Percentiles rank a stretch among this genome's conserved stretches.
Evolutionary conservation across 2,329 filamentous ascomycete genomes (phyloP).

Genomic region (Bipolaris zeicola): DNA sequence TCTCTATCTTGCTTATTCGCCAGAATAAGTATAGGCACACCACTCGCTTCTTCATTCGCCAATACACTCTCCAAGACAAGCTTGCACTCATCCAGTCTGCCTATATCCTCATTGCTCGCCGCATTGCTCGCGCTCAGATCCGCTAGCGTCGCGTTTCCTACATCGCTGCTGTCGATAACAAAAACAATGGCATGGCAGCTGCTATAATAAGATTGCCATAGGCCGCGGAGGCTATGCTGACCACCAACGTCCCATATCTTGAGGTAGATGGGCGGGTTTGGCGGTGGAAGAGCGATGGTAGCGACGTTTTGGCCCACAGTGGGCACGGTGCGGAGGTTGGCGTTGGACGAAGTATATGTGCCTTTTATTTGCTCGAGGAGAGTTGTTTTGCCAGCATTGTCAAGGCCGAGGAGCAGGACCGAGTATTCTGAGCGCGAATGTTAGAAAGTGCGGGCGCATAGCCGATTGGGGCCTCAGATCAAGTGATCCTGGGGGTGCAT

Average conservation of each 20-base stretch:
- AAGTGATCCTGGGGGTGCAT: background rate
- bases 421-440: slow-evolving; percentile 75
- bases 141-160: slow-evolving; percentile 79
- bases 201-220: slow-evolving; percentile 96
- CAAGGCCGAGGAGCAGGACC: slow-evolving; percentile 92
- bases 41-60: slow-evolving; percentile 83
- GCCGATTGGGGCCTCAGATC: slow-evolving; percentile 1
- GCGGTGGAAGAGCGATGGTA: slow-evolving; percentile 71
- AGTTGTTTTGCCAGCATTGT: slow-evolving; percentile 98
- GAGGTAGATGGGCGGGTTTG: slow-evolving; percentile 83
- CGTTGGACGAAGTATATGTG: slow-evolving; percentile 74
- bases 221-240: slow-evolving; percentile 82
- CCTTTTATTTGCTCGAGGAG: slow-evolving; percentile 96
- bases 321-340: slow-evolving; percentile 82
- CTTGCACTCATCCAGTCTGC: slow-evolving; percentile 84
- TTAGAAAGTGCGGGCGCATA: slow-evolving; percentile 7
- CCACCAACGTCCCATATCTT: slow-evolving; percentile 99
- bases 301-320: slow-evolving; percentile 97
- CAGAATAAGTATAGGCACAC: slow-evolving; percentile 87
- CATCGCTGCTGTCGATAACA: slow-evolving; percentile 93
- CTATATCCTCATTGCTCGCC: slow-evolving; percentile 44
- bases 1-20: slow-evolving; percentile 98
- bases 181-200: slow-evolving; percentile 97
- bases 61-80: slow-evolving; percentile 89
- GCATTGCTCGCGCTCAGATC: slow-evolving; percentile 47